Evolutionary conservation across 331 rosid species (phyloP), one percentile per base, ranked within the genome.

Genomic region (Quercus lobata): DNA sequence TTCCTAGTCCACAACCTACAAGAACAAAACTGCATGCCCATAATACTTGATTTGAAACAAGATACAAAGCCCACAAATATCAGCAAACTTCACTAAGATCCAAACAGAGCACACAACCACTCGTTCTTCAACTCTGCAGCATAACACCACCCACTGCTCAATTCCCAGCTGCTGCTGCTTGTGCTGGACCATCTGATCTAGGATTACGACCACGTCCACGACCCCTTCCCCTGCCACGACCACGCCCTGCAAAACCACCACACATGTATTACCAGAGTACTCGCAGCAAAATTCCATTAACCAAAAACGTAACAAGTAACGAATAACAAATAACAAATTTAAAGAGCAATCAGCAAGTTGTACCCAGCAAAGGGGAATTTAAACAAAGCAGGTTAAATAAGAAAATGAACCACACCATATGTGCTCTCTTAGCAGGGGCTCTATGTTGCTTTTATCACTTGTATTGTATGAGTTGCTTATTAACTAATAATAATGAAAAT

Each of bases 171-270:
- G 76, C 88, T 83, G 87, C 96, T 81, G 87, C 96, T 63, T 85
- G 84, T 55, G 80, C 89, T 10, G 77, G 87, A 73, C 85, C 90
- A 29, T 88, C 91, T 3, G 80, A 69, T 74, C 86, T 83, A 25
- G 55, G 37, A 76, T 57, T 73, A 44, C 73, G 73, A 56, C 76
- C 84, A 77, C 82, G 83, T 15, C 97, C 94, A 60, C 86, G 88
- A 16, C 92, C 90, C 83, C 96, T 80, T 71, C 93, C 96, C 85
- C 94, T 82, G 22, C 90, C 90, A 69, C 81, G 97, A 6, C 89
- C 97, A 3, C 90, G 88, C 32, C 97, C 91, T 88, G 70, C 82
- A 73, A 81, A 63, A 78, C 35, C 83, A 66, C 71, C 76, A 61
- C 44, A 83, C 37, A 77, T 54, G 27, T 21, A 34, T 61, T 74